Evolutionary conservation across 2,329 filamentous ascomycete species (phyloP), one percentile per base, ranked within the genome.

Genomic region (Monilinia fructigena): DNA sequence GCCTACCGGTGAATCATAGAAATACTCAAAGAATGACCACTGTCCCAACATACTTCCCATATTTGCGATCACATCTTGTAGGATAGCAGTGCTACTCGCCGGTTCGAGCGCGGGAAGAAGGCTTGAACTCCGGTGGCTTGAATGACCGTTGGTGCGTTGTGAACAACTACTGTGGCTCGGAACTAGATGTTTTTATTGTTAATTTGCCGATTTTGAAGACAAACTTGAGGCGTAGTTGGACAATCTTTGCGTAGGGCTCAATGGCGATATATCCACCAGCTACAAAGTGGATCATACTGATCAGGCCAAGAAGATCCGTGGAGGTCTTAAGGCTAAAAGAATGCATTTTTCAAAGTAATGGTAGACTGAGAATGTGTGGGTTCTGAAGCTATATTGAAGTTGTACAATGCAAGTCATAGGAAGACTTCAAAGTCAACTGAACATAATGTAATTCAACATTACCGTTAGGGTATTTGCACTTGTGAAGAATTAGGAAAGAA

Each of bases 71-170:
- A 64, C 53, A 6, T 38, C 58, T 26, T 64, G 53, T 12, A 64
- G 14, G 11, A 64, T 47, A 11, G 53, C 71, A 72, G 3, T 78
- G 26, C 31, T 45, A 18, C 14, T 14, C 4, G 38, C 23, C 16
- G 53, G 62, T 23, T 64, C 38, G 3, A 64, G 26, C 11, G 50
- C 62, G 4, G 62, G 53, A 53, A 64, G 26, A 64, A 47, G 31
- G 62, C 16, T 23, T 64, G 26, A 5, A 64, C 35, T n/a, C 42
- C n/a, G 14, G 23, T 56, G 38, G 23, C n/a, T 64, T 64, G 62
- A 4, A 58, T n/a, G 2, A 31, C 26, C 3, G 50, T 56, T 56
- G 53, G 62, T 47, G 28, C 11, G 23, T n/a, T 23, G 2, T 53
- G 62, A n/a, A 64, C 53, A 14, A 58, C 3, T 35, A 59, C 54